Percentiles rank a stretch among this genome's conserved stretches.
These are phyloP conservation scores for Rhodosorus marinus DNA, from an alignment of 23 red algal genomes.

Conservation along the genomic window DNA sequence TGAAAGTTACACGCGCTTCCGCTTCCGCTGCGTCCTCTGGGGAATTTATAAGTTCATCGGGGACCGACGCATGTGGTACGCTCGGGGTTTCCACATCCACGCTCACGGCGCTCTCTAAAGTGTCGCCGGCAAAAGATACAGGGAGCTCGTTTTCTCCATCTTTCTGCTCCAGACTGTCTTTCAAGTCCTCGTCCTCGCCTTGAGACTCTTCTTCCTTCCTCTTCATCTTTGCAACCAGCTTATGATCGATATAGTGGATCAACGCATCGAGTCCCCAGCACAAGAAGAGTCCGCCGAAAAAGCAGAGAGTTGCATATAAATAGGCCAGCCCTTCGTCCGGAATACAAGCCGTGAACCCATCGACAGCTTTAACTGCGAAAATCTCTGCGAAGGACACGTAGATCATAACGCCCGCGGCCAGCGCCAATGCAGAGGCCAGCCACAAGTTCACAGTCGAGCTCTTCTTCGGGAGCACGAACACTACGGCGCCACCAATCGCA, in stretches of 20 bases:
- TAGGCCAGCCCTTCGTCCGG: conserved; percentile 26
- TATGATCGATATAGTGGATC: conserved; percentile 21
- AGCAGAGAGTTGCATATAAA: conserved; percentile 57
- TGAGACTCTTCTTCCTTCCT: neutral
- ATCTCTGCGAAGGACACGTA: conserved; percentile 76
- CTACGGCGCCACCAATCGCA: conserved; percentile 38
- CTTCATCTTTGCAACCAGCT: neutral
- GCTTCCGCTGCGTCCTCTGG: neutral
- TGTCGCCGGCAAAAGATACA: too few relatives aligned
- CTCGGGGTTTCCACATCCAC: neutral
- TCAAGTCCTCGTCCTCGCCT: too few relatives aligned
- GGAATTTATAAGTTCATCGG: neutral
- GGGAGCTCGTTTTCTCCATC: too few relatives aligned
- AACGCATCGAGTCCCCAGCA: conserved; percentile 18
- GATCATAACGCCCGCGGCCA: conserved; percentile 50
- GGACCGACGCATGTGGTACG: neutral
- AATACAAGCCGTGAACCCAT: conserved; percentile 19
- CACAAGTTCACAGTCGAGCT: conserved; percentile 13
- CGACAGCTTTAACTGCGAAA: conserved; percentile 30
- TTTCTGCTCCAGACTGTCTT: too few relatives aligned
- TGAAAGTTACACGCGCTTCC: too few relatives aligned
- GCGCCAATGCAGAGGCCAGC: conserved; percentile 31
- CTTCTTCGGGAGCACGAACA: conserved; percentile 22
- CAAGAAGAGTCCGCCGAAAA: conserved; percentile 42
- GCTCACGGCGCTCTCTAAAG: too few relatives aligned